These are phyloP conservation scores for Antitrichia curtipendula DNA, from an alignment of 225 moss, liverwort and hornwort genomes.

Conservation along the genomic window DNA sequence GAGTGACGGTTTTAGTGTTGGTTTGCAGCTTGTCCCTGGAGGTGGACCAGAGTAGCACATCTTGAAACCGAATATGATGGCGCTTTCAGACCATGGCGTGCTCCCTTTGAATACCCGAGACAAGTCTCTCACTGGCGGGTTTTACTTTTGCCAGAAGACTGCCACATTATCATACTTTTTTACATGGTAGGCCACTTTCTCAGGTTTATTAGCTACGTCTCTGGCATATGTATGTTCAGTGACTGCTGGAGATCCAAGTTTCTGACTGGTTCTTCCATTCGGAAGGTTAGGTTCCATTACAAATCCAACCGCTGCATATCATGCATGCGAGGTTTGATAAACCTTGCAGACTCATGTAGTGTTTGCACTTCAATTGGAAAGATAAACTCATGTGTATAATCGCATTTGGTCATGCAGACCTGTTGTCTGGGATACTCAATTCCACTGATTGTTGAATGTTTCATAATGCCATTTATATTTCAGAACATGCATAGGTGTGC, in stretches of 20 bases:
- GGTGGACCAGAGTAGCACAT: slow-evolving; percentile 41
- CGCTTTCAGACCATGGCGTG: not conserved
- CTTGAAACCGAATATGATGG: not conserved
- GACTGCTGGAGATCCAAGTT: not conserved
- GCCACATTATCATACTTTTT: slow-evolving; percentile 29
- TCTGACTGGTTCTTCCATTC: slow-evolving; percentile 28
- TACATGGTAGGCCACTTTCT: slow-evolving; percentile 23
- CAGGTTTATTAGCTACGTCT: slow-evolving; percentile 6
- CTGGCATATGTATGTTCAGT: slow-evolving; percentile 1
- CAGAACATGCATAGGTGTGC: not conserved
- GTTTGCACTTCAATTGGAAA: not conserved
- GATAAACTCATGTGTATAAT: not conserved
- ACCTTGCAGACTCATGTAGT: not conserved
- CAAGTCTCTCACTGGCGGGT: not conserved
- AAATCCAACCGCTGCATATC: not conserved
- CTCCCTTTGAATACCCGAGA: not conserved
- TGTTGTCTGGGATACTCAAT: not conserved
- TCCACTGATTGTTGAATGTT: not conserved
- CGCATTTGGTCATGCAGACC: not conserved
- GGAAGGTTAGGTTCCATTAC: not conserved
- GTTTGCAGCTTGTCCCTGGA: slow-evolving; percentile 48
- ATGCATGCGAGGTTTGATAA: slow-evolving; percentile 1
- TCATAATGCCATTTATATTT: not conserved
- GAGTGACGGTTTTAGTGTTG: not conserved
- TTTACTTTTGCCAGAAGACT: not conserved